A percentile compares a stretch with the other conserved stretches of the same genome.
Evolutionary conservation across 768 basidiomycete species (phyloP).

Genomic region (Russula sp.): DNA sequence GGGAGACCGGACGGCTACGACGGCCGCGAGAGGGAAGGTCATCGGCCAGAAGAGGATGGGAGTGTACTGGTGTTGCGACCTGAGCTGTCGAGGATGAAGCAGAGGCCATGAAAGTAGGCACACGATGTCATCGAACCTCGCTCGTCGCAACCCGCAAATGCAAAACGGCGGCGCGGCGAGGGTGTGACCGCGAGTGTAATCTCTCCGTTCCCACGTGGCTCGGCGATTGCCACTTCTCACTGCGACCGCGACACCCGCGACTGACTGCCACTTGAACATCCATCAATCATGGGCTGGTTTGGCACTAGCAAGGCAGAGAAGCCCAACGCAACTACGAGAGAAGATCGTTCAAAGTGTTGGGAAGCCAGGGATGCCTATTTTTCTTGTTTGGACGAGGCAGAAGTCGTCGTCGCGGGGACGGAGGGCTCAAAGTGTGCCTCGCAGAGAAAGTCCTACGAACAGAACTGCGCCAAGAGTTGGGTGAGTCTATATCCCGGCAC

Average conservation of each 20-base stretch:
- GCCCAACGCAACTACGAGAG: constrained; percentile 39
- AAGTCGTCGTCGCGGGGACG: constrained; percentile 69
- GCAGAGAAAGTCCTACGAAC: constrained; percentile 55
- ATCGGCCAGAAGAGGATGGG: constrained; percentile 65
- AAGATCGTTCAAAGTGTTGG: constrained; percentile 82
- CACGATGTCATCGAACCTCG: constrained; percentile 1
- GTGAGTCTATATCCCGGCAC: constrained; percentile 38
- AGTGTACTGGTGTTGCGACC: constrained; percentile 47
- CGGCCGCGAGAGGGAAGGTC: constrained; percentile 39
- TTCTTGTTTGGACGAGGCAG: constrained; percentile 63
- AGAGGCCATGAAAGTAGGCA: constrained; percentile 18
- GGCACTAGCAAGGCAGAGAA: constrained; percentile 34
- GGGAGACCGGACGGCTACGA: constrained; percentile 39
- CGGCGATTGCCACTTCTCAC: background rate
- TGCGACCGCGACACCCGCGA: too few species aligned
- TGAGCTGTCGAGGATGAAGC: constrained; percentile 26
- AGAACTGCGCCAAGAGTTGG: constrained; percentile 84
- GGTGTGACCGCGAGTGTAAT: background rate
- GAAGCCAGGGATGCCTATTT: constrained; percentile 78
- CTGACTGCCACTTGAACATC: background rate
- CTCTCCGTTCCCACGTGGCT: background rate
- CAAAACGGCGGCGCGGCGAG: too few species aligned
- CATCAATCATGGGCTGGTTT: constrained; percentile 32
- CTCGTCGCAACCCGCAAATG: background rate
- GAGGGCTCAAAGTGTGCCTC: constrained; percentile 51